phyloP scores from a whole-genome alignment of 345 rosid genomes.

The Bruguiera gymnorhiza region DNA sequence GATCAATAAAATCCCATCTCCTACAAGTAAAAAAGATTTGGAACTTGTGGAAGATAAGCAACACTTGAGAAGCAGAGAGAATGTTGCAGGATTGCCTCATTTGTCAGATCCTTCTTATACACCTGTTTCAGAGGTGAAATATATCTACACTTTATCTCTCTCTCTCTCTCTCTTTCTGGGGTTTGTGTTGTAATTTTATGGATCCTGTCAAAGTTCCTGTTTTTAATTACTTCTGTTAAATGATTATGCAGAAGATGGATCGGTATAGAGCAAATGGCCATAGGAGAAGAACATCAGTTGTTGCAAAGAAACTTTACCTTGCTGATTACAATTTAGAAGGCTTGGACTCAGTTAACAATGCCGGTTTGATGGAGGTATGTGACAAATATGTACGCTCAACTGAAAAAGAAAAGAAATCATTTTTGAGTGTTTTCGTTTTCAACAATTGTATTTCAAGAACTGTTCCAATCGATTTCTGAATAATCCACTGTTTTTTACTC shows the following conservation, averaged over 20 bases:
- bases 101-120: slow-evolving; percentile 57
- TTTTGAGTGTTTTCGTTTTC: background rate
- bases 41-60: slow-evolving; percentile 32
- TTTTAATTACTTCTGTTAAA: background rate
- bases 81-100: slow-evolving; percentile 30
- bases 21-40: slow-evolving; percentile 22
- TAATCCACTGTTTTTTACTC: background rate
- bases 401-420: background rate
- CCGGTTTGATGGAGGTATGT: slow-evolving; percentile 46
- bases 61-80: slow-evolving; percentile 34
- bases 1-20: slow-evolving; percentile 54
- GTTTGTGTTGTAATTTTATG: background rate
- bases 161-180: background rate
- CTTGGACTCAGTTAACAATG: slow-evolving; percentile 35
- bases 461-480: background rate
- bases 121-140: slow-evolving; percentile 51
- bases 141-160: background rate
- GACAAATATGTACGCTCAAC: background rate
- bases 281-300: slow-evolving; percentile 38
- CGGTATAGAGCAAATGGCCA: slow-evolving; percentile 32
- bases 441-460: background rate
- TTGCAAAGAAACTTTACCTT: slow-evolving; percentile 35
- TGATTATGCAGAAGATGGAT: slow-evolving; percentile 41
- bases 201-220: background rate
- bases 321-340: slow-evolving; percentile 35